Conservation (phyloP, 1,284 basidiomycete species). For the Fomes fomentarius region DNA sequence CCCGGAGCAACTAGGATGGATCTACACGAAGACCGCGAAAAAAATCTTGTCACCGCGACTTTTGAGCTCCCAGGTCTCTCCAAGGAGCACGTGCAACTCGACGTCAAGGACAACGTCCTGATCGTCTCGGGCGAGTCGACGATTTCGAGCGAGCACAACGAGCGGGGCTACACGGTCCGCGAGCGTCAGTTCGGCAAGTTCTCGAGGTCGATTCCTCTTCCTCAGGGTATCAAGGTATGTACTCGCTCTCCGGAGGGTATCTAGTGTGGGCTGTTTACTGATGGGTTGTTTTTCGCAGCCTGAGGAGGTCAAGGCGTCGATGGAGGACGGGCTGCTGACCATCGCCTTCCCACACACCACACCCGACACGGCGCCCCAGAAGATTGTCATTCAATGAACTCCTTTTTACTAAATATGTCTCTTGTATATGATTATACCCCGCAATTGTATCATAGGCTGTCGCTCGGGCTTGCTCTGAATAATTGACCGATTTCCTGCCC, state of each 20-base stretch:
- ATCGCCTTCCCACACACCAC: constrained; percentile 45
- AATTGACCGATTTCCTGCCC: no score
- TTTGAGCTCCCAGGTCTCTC: constrained; percentile 52
- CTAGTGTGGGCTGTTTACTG: no score
- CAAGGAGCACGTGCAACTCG: constrained; percentile 43
- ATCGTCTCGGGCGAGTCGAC: constrained; percentile 35
- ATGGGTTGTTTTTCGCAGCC: constrained; percentile 27
- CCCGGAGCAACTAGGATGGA: constrained; percentile 42
- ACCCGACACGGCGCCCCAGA: constrained; percentile 33
- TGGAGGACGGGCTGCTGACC: constrained; percentile 45
- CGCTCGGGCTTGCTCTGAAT: no score
- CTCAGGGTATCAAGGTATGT: constrained; percentile 46
- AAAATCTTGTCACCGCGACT: constrained; percentile 45
- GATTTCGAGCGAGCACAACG: constrained; percentile 33
- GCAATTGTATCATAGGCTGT: no score
- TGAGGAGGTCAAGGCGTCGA: constrained; percentile 42
- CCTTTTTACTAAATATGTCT: no score
- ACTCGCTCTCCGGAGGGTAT: no score
- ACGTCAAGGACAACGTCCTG: constrained; percentile 37
- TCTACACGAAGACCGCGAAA: constrained; percentile 43
- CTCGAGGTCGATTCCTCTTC: constrained; percentile 43
- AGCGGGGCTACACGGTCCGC: constrained; percentile 44
- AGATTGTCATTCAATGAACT: constrained; percentile 34
- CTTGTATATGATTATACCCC: no score
- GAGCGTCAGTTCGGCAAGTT: constrained; percentile 49